Evolutionary conservation across 148 eudicot species (phyloP).

Genomic region (Dysphania ambrosioides): DNA sequence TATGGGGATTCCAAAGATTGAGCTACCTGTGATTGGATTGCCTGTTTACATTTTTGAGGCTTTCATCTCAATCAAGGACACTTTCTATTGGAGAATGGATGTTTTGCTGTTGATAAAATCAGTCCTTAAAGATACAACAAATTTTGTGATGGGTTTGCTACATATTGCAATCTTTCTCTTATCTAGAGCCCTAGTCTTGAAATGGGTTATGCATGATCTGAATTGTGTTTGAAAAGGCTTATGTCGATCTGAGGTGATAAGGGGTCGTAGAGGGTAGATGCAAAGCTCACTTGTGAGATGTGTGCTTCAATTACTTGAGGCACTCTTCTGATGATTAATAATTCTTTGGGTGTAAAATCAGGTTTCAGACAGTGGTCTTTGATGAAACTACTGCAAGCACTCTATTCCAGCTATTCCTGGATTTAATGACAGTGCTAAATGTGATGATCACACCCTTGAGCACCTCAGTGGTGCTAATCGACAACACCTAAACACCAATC

Average conservation of each 20-base stretch:
- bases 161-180: background rate
- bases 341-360: no score
- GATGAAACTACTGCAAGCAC: background rate
- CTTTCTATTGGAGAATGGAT: background rate
- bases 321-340: background rate
- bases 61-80: background rate
- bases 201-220: background rate
- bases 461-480: background rate
- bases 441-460: no score
- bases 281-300: background rate
- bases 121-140: background rate
- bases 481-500: background rate
- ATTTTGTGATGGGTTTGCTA: background rate
- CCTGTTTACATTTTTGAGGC: background rate
- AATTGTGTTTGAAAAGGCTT: background rate
- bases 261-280: background rate
- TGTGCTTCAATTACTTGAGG: background rate
- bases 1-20: background rate
- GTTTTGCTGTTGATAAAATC: background rate
- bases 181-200: background rate
- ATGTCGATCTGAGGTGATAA: background rate
- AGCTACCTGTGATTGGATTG: background rate
- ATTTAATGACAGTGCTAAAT: no score
- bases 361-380: no score
- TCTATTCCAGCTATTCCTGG: background rate